Conservation (phyloP, 176 grass and related monocot species). For the Metroxylon sagu region DNA sequence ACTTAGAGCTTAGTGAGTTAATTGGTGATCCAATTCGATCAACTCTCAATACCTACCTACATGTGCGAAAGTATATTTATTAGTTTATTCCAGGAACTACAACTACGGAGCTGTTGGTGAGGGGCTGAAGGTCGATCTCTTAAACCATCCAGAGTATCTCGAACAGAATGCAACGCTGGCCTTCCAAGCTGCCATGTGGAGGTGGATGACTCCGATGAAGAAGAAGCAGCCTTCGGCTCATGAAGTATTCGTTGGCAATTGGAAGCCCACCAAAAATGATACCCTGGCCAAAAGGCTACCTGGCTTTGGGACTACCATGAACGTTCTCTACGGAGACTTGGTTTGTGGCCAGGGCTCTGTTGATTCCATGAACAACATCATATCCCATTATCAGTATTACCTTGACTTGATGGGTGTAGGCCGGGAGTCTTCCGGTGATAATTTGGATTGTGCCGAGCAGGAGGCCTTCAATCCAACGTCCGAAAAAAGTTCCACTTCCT, state of each 20-base stretch:
- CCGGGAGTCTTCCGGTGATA: conserved; percentile 41
- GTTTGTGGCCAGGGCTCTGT: conserved; percentile 50
- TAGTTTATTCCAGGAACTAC: conserved; percentile 39
- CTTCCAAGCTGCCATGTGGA: conserved; percentile 86
- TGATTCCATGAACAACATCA: conserved; percentile 51
- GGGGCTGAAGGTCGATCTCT: conserved; percentile 61
- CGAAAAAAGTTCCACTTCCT: not conserved
- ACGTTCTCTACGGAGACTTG: conserved; percentile 67
- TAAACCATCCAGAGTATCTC: conserved; percentile 80
- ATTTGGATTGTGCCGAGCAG: conserved; percentile 74
- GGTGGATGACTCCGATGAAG: conserved; percentile 93
- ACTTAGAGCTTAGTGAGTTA: too few species aligned
- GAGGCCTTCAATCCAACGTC: conserved; percentile 53
- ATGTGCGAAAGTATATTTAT: not conserved
- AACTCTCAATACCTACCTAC: too few species aligned
- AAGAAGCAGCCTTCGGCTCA: conserved; percentile 82
- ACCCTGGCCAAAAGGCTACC: conserved; percentile 67
- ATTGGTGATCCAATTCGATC: too few species aligned
- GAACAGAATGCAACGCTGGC: conserved; percentile 84
- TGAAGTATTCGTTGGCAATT: conserved; percentile 84
- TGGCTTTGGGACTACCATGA: conserved; percentile 85
- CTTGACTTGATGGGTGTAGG: conserved; percentile 73
- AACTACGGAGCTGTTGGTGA: conserved; percentile 66
- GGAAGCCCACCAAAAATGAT: conserved; percentile 76
- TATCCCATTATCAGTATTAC: conserved; percentile 74